Evolutionary conservation across 257 asterid species (phyloP).

Genomic region (Ehretia macrophylla): DNA sequence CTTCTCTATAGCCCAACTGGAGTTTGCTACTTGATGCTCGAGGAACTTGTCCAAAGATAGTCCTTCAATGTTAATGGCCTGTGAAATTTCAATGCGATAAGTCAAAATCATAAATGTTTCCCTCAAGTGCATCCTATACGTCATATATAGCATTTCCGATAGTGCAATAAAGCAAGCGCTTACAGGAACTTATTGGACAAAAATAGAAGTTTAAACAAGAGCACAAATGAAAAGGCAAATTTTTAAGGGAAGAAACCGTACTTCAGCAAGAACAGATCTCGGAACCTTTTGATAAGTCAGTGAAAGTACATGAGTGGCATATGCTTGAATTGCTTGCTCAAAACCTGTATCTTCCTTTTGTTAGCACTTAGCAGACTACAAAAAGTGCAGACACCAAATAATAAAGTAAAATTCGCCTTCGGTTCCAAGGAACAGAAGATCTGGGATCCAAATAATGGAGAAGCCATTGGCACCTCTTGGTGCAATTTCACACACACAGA

Average conservation of each 20-base stretch:
- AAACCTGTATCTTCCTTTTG: constrained; percentile 45
- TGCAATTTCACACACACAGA: too few species aligned
- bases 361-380: constrained; percentile 9
- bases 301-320: constrained; percentile 75
- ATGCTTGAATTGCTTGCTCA: constrained; percentile 85
- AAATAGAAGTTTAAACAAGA: too few species aligned
- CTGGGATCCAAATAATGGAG: too few species aligned
- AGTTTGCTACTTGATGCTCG: constrained; percentile 58
- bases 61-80: constrained; percentile 83
- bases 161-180: too few species aligned
- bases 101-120: neutral
- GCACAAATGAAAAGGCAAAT: neutral
- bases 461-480: too few species aligned
- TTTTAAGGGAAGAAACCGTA: constrained; percentile 22
- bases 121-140: neutral
- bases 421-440: too few species aligned
- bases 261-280: constrained; percentile 85
- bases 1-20: constrained; percentile 71
- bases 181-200: too few species aligned
- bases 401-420: neutral
- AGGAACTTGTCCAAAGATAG: constrained; percentile 66
- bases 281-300: constrained; percentile 70
- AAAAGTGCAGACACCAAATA: neutral
- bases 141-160: too few species aligned
- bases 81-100: constrained; percentile 10